phyloP scores from a whole-genome alignment of 78 protist species.

The Dictyostelium firmibasis region DNA sequence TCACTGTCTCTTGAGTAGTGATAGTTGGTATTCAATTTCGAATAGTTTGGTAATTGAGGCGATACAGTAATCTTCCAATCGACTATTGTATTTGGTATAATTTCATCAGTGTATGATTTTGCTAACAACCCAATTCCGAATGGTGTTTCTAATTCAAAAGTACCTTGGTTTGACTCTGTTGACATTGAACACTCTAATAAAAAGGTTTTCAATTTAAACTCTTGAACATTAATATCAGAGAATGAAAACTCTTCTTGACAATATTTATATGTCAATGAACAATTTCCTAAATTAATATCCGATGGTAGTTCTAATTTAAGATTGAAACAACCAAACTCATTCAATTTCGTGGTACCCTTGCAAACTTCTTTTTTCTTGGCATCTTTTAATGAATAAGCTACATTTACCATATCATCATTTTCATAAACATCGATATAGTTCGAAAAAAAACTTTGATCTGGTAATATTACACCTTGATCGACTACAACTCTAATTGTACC shows the following conservation, averaged over 20 bases:
- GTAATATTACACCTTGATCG: conserved; percentile 23
- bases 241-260: background rate
- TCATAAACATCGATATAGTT: background rate
- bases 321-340: background rate
- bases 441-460: background rate
- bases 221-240: background rate
- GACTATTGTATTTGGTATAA: conserved; percentile 35
- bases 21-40: background rate
- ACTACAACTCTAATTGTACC: background rate
- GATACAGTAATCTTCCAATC: background rate
- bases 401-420: background rate
- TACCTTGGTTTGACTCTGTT: background rate
- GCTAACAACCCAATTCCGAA: conserved; percentile 15
- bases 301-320: background rate
- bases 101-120: conserved; percentile 13
- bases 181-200: background rate
- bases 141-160: background rate
- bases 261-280: background rate
- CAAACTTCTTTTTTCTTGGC: background rate
- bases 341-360: background rate
- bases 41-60: background rate
- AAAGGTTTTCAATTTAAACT: conserved; percentile 38
- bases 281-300: conserved; percentile 13
- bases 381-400: background rate
- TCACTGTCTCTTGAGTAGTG: background rate